phyloP scores from a whole-genome alignment of 768 basidiomycete genomes.

The Podaxis rugospora region DNA sequence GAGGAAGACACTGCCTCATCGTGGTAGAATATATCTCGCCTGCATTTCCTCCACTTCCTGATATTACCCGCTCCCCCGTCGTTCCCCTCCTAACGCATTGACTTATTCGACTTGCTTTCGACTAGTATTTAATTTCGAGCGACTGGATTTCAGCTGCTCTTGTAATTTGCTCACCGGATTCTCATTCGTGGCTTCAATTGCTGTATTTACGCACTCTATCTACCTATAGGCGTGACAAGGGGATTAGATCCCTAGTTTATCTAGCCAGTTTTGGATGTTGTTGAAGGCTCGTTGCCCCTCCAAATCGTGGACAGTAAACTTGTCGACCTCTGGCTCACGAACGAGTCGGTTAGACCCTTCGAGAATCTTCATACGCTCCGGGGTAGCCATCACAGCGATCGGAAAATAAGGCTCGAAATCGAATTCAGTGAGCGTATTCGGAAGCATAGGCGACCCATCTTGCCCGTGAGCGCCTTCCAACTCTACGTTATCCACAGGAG shows the following conservation, averaged over 20 bases:
- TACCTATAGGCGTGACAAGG: background rate
- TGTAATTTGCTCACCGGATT: background rate
- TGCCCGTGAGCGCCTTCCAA: conserved; percentile 18
- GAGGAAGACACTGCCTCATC: conserved; percentile 21
- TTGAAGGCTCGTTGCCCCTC: conserved; percentile 34
- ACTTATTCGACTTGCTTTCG: background rate
- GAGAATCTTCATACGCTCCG: conserved; percentile 28
- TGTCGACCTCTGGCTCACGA: conserved; percentile 30
- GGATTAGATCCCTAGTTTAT: conserved; percentile 44
- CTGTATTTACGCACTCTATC: conserved; percentile 1
- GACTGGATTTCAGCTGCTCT: background rate
- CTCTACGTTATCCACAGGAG: conserved; percentile 38
- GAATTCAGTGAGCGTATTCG: conserved; percentile 44
- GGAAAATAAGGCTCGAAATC: conserved; percentile 61
- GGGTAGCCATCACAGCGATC: conserved; percentile 43
- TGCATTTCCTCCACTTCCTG: background rate
- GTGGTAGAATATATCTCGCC: background rate
- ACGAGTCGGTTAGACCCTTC: conserved; percentile 37
- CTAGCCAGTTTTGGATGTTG: conserved; percentile 50
- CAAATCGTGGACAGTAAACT: conserved; percentile 27
- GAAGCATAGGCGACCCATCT: conserved; percentile 19
- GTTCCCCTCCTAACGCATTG: background rate
- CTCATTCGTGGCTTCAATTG: background rate
- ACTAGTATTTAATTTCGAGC: background rate
- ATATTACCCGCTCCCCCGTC: background rate